phyloP scores from a whole-genome alignment of 1,139 yeast genomes.

The Suhomyces anneliseae region DNA sequence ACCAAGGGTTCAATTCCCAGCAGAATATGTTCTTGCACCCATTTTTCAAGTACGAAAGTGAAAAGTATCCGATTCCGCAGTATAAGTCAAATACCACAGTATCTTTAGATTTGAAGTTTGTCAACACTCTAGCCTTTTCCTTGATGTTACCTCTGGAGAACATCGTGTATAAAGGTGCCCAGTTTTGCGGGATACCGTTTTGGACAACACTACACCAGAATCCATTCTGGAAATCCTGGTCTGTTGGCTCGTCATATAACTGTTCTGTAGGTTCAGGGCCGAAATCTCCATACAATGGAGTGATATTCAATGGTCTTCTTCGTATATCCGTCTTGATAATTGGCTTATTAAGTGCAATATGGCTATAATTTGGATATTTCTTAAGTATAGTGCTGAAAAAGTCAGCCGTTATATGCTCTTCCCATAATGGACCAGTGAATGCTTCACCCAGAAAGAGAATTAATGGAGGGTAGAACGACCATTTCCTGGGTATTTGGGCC shows the following conservation, averaged over 20 bases:
- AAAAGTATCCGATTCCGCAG: slow-evolving; percentile 86
- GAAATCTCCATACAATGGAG: slow-evolving; percentile 66
- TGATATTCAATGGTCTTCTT: slow-evolving; percentile 61
- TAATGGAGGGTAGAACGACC: slow-evolving; percentile 69
- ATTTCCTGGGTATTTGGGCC: slow-evolving; percentile 46
- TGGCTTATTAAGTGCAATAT: slow-evolving; percentile 71
- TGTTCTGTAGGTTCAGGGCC: slow-evolving; percentile 42
- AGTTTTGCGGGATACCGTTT: slow-evolving; percentile 72
- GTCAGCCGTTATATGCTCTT: not conserved
- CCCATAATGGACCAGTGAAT: slow-evolving; percentile 41
- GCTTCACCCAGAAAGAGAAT: slow-evolving; percentile 51
- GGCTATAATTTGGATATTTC: slow-evolving; percentile 40
- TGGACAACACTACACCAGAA: slow-evolving; percentile 76
- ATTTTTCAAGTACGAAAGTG: slow-evolving; percentile 62
- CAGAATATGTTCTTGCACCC: slow-evolving; percentile 58
- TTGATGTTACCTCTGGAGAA: slow-evolving; percentile 86
- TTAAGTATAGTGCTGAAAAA: slow-evolving; percentile 28
- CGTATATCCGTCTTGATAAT: slow-evolving; percentile 56
- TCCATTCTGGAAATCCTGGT: slow-evolving; percentile 46
- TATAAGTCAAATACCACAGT: slow-evolving; percentile 66
- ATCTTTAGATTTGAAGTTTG: slow-evolving; percentile 25
- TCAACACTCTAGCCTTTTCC: slow-evolving; percentile 68
- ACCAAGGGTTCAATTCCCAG: slow-evolving; percentile 90
- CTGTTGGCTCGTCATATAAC: slow-evolving; percentile 38
- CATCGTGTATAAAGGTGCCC: slow-evolving; percentile 90